Base-by-base conservation (phyloP, 2,329 filamentous ascomycete genomes). In the Trichoderma sp. region DNA sequence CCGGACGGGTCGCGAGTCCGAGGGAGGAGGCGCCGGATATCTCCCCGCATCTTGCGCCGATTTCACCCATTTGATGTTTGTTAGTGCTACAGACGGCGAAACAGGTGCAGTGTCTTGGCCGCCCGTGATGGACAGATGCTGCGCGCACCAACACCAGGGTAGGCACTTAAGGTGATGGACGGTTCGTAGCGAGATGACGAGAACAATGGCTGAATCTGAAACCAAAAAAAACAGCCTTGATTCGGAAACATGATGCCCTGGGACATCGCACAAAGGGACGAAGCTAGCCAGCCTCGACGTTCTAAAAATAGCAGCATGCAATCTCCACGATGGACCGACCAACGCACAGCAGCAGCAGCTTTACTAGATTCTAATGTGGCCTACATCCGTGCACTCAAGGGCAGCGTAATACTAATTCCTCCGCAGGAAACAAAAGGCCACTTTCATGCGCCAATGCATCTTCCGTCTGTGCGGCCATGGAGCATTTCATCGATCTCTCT, bases 11-110 rank as follows among this genome's bases (percentile, higher is more conserved):
- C 26, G 44, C 28, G 9, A 51, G 12, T 5, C 30, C 26, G 10
- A 14, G 50, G 19, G 3, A 43, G 43, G 44, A 14, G 10, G 34
- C 55, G 59, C 59, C 59, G 59, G 48, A 62, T 62, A 54, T 54
- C 59, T 62, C 59, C 41, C 59, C 59, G 59, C 21, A 30, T 45
- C 39, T 34, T 61, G 17, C 24, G 58, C 58, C 58, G 47, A 43
- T 3, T 24, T 24, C 21, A 14, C 17, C 19, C 30, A 34, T 12
- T 7, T 34, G 9, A 34, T 34, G 34, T 5, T 14, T 2, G 30
- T 34, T 34, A 9, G 2, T 34, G 10, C 30, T 5, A 39, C 10
- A 5, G 28, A 51, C 19, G 47, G 47, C 9, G 24, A 30, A 47
- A 26, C 17, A 34, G 45, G 21, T 51, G 30, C 47, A 41, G 4